Conservation (phyloP, 331 rosid species). For the Saraca asoca region DNA sequence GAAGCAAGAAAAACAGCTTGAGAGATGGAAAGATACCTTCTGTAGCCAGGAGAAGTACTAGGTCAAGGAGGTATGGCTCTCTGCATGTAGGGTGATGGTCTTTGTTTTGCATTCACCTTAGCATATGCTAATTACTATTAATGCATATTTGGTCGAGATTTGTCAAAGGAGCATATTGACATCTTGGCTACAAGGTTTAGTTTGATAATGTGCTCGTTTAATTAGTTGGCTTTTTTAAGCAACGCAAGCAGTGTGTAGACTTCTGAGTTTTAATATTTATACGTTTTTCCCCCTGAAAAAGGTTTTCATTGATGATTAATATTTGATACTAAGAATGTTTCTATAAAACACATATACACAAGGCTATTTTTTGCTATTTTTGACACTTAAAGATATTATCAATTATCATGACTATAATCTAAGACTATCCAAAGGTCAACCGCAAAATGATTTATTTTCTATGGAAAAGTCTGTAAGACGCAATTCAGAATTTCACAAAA, state of each 20-base stretch:
- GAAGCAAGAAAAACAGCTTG: conserved; percentile 49
- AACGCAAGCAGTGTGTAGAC: background rate
- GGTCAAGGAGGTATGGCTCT: conserved; percentile 47
- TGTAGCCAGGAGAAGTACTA: conserved; percentile 38
- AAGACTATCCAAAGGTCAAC: too few relatives aligned
- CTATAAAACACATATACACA: too few relatives aligned
- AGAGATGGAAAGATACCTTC: conserved; percentile 43
- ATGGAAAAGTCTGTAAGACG: too few relatives aligned
- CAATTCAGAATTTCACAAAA: background rate
- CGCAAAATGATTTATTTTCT: too few relatives aligned
- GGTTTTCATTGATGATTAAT: too few relatives aligned
- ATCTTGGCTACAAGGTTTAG: background rate
- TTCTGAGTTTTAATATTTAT: too few relatives aligned
- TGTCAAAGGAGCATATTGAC: background rate
- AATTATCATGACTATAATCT: too few relatives aligned
- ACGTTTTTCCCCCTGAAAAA: too few relatives aligned
- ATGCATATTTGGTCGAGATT: conserved; percentile 2
- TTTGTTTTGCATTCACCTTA: conserved; percentile 13
- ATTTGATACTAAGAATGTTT: too few relatives aligned
- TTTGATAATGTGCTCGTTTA: conserved; percentile 5
- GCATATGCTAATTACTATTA: background rate
- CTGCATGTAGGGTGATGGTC: conserved; percentile 19
- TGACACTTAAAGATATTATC: too few relatives aligned
- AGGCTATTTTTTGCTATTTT: too few relatives aligned
- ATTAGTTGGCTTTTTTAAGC: background rate